phyloP scores from a whole-genome alignment of 306 rosid species.

The Inga laurina region DNA sequence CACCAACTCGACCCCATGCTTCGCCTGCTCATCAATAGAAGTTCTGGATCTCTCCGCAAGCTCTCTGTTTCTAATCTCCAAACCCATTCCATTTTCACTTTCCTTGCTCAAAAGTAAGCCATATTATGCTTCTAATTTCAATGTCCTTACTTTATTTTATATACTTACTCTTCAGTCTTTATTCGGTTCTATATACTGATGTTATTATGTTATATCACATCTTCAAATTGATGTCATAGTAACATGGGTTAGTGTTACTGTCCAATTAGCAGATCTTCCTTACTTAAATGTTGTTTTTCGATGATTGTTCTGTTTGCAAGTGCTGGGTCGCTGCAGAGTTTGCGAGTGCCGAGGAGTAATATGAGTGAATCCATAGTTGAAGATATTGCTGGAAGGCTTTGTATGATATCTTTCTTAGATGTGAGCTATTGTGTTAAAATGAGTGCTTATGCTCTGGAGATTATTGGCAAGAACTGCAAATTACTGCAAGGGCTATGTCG shows the following conservation, averaged over 20 bases:
- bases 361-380: slow-evolving; percentile 67
- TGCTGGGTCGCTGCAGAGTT: slow-evolving; percentile 78
- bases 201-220: neutral
- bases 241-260: neutral
- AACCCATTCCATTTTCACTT: slow-evolving; percentile 46
- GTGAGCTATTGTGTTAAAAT: slow-evolving; percentile 89
- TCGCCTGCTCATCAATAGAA: slow-evolving; percentile 67
- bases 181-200: neutral
- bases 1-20: slow-evolving; percentile 73
- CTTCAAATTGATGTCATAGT: slow-evolving; percentile 12
- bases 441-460: slow-evolving; percentile 61
- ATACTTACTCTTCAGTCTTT: slow-evolving; percentile 2
- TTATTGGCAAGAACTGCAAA: slow-evolving; percentile 89
- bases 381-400: slow-evolving; percentile 69
- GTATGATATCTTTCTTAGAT: slow-evolving; percentile 83
- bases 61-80: slow-evolving; percentile 77
- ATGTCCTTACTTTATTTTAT: neutral
- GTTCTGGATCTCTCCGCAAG: slow-evolving; percentile 81
- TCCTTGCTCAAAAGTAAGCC: slow-evolving; percentile 65
- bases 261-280: slow-evolving; percentile 23
- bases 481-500: slow-evolving; percentile 70
- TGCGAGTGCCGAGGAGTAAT: slow-evolving; percentile 73
- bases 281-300: slow-evolving; percentile 26
- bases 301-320: slow-evolving; percentile 67
- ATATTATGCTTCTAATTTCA: neutral